Conservation (phyloP, 345 rosid species). For the Salix brachista region DNA sequence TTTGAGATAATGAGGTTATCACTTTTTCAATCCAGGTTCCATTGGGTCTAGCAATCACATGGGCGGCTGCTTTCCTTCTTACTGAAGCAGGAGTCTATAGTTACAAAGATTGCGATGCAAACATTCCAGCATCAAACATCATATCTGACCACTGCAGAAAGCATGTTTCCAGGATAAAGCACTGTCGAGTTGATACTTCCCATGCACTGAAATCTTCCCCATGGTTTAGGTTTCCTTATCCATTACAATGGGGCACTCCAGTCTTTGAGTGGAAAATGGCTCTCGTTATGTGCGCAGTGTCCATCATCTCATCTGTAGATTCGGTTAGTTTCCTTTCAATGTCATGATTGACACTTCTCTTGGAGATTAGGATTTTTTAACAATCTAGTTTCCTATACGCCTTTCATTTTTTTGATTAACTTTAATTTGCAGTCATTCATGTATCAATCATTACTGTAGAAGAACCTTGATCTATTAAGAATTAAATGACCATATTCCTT, state of each 20-base stretch:
- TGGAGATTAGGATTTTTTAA: neutral
- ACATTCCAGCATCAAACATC: constrained; percentile 71
- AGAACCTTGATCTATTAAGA: neutral
- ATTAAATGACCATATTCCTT: neutral
- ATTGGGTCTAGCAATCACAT: constrained; percentile 84
- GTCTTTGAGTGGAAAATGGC: constrained; percentile 89
- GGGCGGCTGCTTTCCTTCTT: constrained; percentile 87
- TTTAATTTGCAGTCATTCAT: neutral
- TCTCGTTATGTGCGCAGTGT: constrained; percentile 80
- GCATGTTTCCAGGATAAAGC: constrained; percentile 72
- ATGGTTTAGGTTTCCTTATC: constrained; percentile 97
- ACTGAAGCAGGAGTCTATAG: constrained; percentile 80
- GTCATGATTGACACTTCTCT: neutral
- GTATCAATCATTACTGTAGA: neutral
- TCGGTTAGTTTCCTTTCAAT: constrained; percentile 54
- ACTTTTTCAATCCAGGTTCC: constrained; percentile 61
- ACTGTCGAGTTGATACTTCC: constrained; percentile 83
- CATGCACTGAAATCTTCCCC: constrained; percentile 81
- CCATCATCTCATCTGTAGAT: constrained; percentile 79
- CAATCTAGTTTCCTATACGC: neutral
- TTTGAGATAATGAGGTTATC: neutral
- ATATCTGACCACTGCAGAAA: constrained; percentile 84
- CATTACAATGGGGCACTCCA: constrained; percentile 97
- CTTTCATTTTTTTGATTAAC: neutral
- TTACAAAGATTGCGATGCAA: constrained; percentile 77